phyloP scores from a whole-genome alignment of 768 basidiomycete genomes.

The Mycena indigotica region DNA sequence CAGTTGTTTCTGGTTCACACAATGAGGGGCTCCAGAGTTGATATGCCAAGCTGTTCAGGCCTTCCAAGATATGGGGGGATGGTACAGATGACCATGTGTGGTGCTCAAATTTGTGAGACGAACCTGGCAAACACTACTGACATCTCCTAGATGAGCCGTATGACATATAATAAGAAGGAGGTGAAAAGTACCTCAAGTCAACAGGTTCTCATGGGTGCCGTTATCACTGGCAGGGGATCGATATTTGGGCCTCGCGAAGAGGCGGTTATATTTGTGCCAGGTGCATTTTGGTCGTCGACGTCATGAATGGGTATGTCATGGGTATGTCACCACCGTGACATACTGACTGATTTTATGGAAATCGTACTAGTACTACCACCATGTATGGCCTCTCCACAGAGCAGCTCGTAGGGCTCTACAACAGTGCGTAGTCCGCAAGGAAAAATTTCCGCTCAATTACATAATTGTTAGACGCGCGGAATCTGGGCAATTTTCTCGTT shows the following conservation, averaged over 20 bases:
- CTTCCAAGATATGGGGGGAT: too few species aligned
- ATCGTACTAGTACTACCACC: conserved; percentile 3
- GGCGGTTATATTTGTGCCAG: conserved; percentile 47
- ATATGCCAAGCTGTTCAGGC: too few species aligned
- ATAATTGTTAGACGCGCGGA: conserved; percentile 35
- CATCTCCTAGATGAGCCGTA: too few species aligned
- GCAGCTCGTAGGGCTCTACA: conserved; percentile 13
- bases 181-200: too few species aligned
- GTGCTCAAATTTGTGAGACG: too few species aligned
- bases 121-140: too few species aligned
- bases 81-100: too few species aligned
- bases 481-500: conserved; percentile 39
- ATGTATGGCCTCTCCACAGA: conserved; percentile 17
- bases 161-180: too few species aligned
- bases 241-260: conserved; percentile 48
- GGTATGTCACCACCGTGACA: too few species aligned
- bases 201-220: conserved; percentile 86
- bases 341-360: background rate
- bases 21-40: too few species aligned
- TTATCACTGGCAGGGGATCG: conserved; percentile 71
- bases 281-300: conserved; percentile 6
- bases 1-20: too few species aligned
- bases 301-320: background rate
- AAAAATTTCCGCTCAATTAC: background rate
- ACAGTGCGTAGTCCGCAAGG: conserved; percentile 1